Evolutionary conservation across 257 asterid genomes (phyloP).

Genomic region (Catharanthus roseus): DNA sequence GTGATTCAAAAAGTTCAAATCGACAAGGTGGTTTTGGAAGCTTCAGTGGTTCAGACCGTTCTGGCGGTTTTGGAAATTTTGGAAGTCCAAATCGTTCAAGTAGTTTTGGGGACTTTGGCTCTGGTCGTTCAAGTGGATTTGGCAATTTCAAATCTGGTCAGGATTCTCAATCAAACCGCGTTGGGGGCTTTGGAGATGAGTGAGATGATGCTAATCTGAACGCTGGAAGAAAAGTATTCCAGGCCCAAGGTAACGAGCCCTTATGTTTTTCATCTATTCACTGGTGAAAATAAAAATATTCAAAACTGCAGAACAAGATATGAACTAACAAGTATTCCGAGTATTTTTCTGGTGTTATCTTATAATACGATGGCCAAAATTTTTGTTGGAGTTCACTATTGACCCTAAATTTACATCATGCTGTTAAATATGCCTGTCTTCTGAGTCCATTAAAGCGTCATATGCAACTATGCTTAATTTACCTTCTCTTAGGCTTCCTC

Average conservation of each 20-base stretch:
- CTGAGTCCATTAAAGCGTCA: too few species aligned
- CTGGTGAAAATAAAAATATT: background rate
- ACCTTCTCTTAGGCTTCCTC: background rate
- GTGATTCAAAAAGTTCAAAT: constrained; percentile 20
- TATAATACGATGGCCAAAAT: background rate
- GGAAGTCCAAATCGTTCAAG: constrained; percentile 38
- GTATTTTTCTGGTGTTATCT: background rate
- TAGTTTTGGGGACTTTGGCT: constrained; percentile 51
- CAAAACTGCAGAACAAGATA: background rate
- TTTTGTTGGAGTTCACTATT: background rate
- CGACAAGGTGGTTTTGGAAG: constrained; percentile 47
- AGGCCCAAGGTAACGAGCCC: background rate
- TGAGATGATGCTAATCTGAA: background rate
- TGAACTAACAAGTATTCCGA: background rate
- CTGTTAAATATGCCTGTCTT: background rate
- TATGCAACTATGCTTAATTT: too few species aligned
- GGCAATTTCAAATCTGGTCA: constrained; percentile 14
- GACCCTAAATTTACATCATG: background rate
- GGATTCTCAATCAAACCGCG: background rate
- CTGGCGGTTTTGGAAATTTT: constrained; percentile 37
- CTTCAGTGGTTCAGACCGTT: constrained; percentile 37
- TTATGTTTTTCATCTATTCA: background rate
- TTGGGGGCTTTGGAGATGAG: background rate
- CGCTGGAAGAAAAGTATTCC: background rate
- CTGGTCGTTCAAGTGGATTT: constrained; percentile 43